phyloP scores from a whole-genome alignment of 495 filamentous ascomycete species.

The Tuber calosporum region DNA sequence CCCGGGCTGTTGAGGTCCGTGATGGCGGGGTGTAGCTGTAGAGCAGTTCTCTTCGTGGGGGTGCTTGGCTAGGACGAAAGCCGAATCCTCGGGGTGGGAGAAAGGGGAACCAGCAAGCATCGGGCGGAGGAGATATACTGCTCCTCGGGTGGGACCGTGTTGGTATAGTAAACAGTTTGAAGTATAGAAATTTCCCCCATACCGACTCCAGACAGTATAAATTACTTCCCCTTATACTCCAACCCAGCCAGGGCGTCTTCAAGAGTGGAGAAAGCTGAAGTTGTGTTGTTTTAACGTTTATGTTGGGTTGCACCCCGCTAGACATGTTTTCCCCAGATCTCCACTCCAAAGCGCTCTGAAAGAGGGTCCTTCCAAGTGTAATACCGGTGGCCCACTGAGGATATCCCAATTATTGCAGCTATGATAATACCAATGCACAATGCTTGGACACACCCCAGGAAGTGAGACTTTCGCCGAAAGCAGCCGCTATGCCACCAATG shows the following conservation, averaged over 20 bases:
- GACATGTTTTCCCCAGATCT: neutral
- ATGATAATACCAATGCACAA: neutral
- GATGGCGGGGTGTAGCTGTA: neutral
- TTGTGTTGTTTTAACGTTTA: neutral
- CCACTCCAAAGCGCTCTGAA: neutral
- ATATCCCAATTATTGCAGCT: neutral
- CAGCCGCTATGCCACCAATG: neutral
- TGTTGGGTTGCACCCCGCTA: neutral
- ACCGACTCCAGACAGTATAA: neutral
- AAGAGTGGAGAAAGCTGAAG: neutral
- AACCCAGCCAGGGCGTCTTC: neutral
- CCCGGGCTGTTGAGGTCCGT: no score
- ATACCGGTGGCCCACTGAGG: neutral
- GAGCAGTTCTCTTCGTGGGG: conserved; percentile 2
- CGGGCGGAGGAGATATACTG: neutral
- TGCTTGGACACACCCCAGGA: neutral
- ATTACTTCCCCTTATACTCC: neutral
- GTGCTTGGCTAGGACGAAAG: conserved; percentile 11
- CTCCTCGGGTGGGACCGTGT: conserved; percentile 17
- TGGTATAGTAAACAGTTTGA: neutral
- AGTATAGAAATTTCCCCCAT: conserved; percentile 19
- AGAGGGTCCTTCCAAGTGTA: neutral
- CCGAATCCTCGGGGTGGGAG: conserved; percentile 10
- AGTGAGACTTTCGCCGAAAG: neutral
- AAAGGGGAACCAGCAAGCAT: neutral